Conservation (phyloP, 2,329 filamentous ascomycete genomes). For the Penicillium sumatraense region DNA sequence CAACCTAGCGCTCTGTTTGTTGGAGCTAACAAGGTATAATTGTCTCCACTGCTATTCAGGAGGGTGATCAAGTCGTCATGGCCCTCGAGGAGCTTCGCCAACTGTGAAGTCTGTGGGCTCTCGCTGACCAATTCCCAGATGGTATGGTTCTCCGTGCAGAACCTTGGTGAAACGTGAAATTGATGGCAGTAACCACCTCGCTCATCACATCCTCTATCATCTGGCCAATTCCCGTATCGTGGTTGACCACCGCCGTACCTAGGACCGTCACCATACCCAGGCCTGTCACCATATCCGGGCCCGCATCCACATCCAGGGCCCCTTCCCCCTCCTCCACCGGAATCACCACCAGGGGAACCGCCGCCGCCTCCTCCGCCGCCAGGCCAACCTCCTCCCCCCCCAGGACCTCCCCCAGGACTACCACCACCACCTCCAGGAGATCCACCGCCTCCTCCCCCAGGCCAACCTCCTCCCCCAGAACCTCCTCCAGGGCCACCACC, state of each 20-base stretch:
- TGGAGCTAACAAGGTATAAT: conserved; percentile 83
- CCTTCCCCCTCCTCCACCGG: neutral
- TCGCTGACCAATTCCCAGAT: conserved; percentile 79
- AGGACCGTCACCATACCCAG: neutral
- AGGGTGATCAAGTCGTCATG: conserved; percentile 72
- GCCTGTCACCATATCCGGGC: neutral
- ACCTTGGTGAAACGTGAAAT: conserved; percentile 33
- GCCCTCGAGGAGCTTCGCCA: conserved; percentile 75
- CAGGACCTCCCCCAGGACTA: too few species aligned
- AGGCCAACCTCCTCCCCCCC: neutral
- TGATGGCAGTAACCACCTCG: neutral
- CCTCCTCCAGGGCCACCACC: neutral
- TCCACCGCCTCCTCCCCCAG: neutral
- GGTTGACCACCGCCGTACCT: neutral
- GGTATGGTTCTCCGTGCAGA: conserved; percentile 64
- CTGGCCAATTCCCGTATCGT: neutral
- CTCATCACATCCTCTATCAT: neutral
- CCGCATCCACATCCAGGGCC: neutral
- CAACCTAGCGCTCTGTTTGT: conserved; percentile 75
- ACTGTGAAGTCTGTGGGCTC: conserved; percentile 76
- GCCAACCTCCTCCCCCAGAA: neutral
- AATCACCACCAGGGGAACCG: neutral
- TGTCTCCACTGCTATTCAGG: conserved; percentile 74
- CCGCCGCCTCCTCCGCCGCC: neutral
- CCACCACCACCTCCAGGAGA: neutral